Conservation (phyloP, 768 basidiomycete genomes). For the Coprinellus aureogranulatus region DNA sequence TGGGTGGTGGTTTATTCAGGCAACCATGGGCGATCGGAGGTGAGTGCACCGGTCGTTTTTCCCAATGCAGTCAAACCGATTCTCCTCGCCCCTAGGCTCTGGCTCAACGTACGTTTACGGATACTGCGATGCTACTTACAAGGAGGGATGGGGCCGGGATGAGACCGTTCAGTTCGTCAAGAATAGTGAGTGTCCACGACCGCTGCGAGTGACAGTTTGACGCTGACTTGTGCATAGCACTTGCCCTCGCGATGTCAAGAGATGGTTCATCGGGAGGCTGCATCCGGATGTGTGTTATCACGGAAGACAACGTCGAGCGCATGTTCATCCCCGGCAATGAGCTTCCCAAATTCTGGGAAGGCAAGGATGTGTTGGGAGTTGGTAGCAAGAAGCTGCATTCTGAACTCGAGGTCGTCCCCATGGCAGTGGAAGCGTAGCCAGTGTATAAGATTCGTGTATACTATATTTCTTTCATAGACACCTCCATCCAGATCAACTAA, state of each 20-base stretch:
- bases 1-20: constrained; percentile 94
- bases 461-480: constrained; percentile 5
- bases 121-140: constrained; percentile 97
- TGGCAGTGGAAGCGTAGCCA: constrained; percentile 44
- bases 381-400: constrained; percentile 29
- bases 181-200: constrained; percentile 80
- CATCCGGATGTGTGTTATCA: constrained; percentile 96
- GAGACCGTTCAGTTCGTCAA: constrained; percentile 93
- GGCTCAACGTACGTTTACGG: constrained; percentile 98
- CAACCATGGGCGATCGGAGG: constrained; percentile 99
- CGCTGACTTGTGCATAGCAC: constrained; percentile 48
- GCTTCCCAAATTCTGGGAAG: constrained; percentile 89
- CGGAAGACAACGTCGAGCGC: constrained; percentile 86
- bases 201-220: not conserved
- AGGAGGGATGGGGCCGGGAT: constrained; percentile 86
- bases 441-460: constrained; percentile 10
- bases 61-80: too few species aligned
- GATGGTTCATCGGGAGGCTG: constrained; percentile 98
- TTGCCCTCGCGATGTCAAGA: constrained; percentile 93
- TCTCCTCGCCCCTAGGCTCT: too few species aligned
- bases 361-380: constrained; percentile 63
- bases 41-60: constrained; percentile 40
- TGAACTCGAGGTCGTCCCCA: constrained; percentile 40
- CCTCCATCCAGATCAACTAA: too few species aligned
- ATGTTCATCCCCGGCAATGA: constrained; percentile 89